These are phyloP conservation scores for Camelina neglecta DNA, from an alignment of 345 rosid species.

Conservation along the genomic window DNA sequence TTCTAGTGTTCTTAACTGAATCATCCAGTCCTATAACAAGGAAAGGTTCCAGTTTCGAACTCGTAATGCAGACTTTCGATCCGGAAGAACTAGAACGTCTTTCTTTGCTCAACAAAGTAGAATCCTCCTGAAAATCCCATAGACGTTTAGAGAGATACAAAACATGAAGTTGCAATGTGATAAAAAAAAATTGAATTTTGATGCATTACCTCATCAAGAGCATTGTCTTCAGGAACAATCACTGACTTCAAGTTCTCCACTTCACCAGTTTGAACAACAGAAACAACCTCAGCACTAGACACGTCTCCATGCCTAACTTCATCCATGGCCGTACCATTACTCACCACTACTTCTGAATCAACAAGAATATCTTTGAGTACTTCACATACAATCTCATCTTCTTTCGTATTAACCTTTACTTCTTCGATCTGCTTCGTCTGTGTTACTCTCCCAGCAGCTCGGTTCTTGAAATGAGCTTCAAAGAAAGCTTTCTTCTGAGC, in stretches of 20 bases:
- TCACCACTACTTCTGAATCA: conserved; percentile 34
- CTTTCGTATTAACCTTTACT: conserved; percentile 32
- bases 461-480: conserved; percentile 82
- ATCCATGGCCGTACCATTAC: conserved; percentile 7
- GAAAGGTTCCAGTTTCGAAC: conserved; percentile 24
- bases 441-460: conserved; percentile 66
- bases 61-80: conserved; percentile 20
- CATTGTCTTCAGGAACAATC: conserved; percentile 40
- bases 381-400: conserved; percentile 25
- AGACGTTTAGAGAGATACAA: conserved; percentile 1
- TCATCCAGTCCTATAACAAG: conserved; percentile 1
- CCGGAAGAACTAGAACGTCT: conserved; percentile 44
- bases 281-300: conserved; percentile 31
- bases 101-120: conserved; percentile 48
- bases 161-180: conserved; percentile 26
- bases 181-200: background rate
- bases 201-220: conserved; percentile 48
- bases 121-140: conserved; percentile 49
- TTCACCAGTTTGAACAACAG: conserved; percentile 33
- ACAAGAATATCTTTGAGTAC: conserved; percentile 13
- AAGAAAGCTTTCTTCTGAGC: conserved; percentile 91
- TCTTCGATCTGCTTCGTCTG: conserved; percentile 45
- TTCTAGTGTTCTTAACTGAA: conserved; percentile 15
- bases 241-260: conserved; percentile 40
- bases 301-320: conserved; percentile 38